Base-by-base conservation (phyloP, 2,329 filamentous ascomycete species). In the Aphanocladium album region DNA sequence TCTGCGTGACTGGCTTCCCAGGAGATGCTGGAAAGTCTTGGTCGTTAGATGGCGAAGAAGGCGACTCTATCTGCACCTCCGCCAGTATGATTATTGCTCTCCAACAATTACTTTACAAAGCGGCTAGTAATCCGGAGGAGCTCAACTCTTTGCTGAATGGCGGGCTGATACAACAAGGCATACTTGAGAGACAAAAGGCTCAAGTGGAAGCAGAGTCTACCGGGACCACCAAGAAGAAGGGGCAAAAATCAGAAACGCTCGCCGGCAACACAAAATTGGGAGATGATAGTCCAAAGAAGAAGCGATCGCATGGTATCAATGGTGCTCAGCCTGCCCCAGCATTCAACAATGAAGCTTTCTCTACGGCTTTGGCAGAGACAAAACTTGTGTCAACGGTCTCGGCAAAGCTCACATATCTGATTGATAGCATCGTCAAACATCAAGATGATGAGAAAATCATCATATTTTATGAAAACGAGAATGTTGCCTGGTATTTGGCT, bases 401-500 rank as follows among this genome's bases (percentile, higher is more conserved):
- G 0, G 86, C 90, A 0, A 98, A 98, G 72, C 79, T 97, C 2
- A 93, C 89, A 2, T 96, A 97, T 68, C 78, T 97, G 6, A 77
- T 96, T 19, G 88, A 92, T 58, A 81, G 84, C 35, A 86, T 97
- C 14, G 73, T 87, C 5, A 78, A 82, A 57, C 80, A 93, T 63
- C 85, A 95, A 57, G 73, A 80, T 1, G 75, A 82, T 0, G 92
- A 96, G 68, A 96, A 97, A 73, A 95, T 96, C 3, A 85, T 97
- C 57, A 83, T 97, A 11, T 98, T 98, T 72, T 97, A 96, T 71
- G 91, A 96, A 63, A 89, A 89, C 35, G 89, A 95, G 62, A 93
- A 96, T 66, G 82, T 89, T 2, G 93, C 91, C 1, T 96, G 85
- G 72, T 96, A 96, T 74, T 83, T 97, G 43, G 89, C 91, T 0